Evolutionary conservation across 2,329 filamentous ascomycete species (phyloP).

Genomic region (Stagonosporopsis chrysanthemi): DNA sequence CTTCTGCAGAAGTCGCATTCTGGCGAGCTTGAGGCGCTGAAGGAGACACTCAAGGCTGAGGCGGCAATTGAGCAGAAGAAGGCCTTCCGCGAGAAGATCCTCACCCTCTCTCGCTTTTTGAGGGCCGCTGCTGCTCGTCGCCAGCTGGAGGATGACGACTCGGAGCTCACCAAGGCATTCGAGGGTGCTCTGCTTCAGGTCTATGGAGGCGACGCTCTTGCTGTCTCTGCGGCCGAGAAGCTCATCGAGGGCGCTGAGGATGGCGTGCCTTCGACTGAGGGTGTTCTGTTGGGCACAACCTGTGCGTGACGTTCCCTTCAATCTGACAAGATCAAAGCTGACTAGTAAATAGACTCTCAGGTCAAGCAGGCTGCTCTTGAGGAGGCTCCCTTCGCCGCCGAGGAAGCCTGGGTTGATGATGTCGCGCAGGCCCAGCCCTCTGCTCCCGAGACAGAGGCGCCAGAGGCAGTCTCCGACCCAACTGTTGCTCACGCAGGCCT

Average conservation of each 20-base stretch:
- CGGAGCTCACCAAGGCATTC: constrained; percentile 80
- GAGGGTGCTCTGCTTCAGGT: constrained; percentile 81
- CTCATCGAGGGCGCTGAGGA: constrained; percentile 77
- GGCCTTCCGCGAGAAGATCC: constrained; percentile 66
- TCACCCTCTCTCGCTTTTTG: constrained; percentile 80
- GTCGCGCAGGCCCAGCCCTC: constrained; percentile 54
- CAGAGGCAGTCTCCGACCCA: constrained; percentile 64
- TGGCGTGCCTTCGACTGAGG: constrained; percentile 68
- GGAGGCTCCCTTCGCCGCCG: constrained; percentile 62
- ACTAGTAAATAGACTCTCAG: constrained; percentile 58
- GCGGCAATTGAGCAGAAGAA: constrained; percentile 57
- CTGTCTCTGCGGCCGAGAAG: constrained; percentile 78
- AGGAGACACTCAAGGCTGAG: constrained; percentile 64
- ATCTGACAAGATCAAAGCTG: constrained; percentile 6
- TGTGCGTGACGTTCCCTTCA: constrained; percentile 62
- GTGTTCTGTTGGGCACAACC: constrained; percentile 71
- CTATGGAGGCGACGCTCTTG: constrained; percentile 78
- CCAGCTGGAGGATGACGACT: constrained; percentile 72
- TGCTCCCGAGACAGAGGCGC: constrained; percentile 44
- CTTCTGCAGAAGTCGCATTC: constrained; percentile 63
- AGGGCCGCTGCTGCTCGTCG: constrained; percentile 78
- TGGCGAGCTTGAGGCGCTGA: constrained; percentile 63
- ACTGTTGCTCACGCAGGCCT: constrained; percentile 71
- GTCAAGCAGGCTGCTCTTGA: constrained; percentile 62
- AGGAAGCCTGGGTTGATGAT: constrained; percentile 59